phyloP scores from a whole-genome alignment of 129 eudicot genomes.

The Centrapalus pauciflorus region DNA sequence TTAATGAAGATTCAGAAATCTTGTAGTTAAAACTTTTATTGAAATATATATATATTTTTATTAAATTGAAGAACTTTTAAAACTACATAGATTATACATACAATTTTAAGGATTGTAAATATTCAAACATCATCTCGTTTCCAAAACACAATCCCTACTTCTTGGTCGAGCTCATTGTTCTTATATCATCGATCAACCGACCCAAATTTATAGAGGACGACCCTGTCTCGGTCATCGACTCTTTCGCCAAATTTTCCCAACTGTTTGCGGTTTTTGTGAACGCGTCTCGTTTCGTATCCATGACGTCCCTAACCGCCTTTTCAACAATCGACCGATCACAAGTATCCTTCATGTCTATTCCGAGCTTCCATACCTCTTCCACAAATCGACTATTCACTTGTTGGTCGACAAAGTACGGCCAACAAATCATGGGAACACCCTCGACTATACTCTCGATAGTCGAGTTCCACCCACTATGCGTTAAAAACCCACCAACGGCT shows the following conservation, averaged over 20 bases:
- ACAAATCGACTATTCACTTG: conserved; percentile 60
- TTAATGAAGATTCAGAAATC: too few relatives aligned
- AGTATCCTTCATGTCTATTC: conserved; percentile 52
- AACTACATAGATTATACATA: background rate
- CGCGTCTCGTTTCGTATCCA: conserved; percentile 28
- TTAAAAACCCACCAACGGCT: conserved; percentile 52
- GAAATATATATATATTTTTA: too few relatives aligned
- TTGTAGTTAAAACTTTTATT: too few relatives aligned
- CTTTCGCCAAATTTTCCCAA: conserved; percentile 25
- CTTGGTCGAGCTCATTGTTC: conserved; percentile 11
- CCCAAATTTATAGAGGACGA: conserved; percentile 34
- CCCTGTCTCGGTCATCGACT: conserved; percentile 38
- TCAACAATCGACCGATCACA: conserved; percentile 40
- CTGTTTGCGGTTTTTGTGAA: background rate
- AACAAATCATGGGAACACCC: conserved; percentile 67
- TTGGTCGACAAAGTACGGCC: conserved; percentile 55
- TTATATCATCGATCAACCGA: conserved; percentile 48
- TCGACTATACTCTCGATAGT: conserved; percentile 51
- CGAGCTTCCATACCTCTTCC: conserved; percentile 50
- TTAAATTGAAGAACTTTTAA: too few relatives aligned
- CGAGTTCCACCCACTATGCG: conserved; percentile 73
- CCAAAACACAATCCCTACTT: too few relatives aligned
- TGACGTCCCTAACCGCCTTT: conserved; percentile 35
- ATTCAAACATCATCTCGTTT: background rate
- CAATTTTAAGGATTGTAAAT: background rate